Evolutionary conservation across 2,329 filamentous ascomycete genomes (phyloP), one percentile per base, ranked within the genome.

Genomic region (Epichloe brachyelytri): DNA sequence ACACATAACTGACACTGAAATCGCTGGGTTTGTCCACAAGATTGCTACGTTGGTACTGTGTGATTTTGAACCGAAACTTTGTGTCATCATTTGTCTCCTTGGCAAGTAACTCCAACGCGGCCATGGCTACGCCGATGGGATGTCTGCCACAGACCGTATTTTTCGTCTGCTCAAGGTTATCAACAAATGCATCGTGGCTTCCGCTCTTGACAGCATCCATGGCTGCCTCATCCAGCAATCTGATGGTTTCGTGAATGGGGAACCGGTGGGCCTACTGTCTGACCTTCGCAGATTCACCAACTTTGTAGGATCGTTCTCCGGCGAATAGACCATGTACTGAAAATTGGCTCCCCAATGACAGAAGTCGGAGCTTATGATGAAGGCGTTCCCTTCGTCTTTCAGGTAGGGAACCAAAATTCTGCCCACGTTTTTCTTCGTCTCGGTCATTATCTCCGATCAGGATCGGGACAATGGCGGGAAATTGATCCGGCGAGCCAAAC

Each of bases 101-200:
- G 1, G 69, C 65, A 34, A 87, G 63, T 46, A 74, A 69, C 68
- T 96, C 90, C 54, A 97, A 67, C 0, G 85, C 89, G 0, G 90
- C 88, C 88, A 98, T 89, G 38, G 86, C 78, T 4, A 97, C 84
- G 0, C 93, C 90, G 59, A 98, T 97, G 0, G 93, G 93, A 70
- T 98, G 93, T 46, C 91, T 76, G 3, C 93, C 93, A 62, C 93
- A 98, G 0, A 98, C 88, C 0, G 93, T 96, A 60, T 98, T 98
- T 14, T 80, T 79, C 0, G 91, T 97, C 37, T 78, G 69, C 49
- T 74, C 68, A 19, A 98, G 67, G 40, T 80, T 83, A 3, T 78
- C 71, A 15, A 87, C 71, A 65, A 96, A 97, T 0, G 67, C 70
- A 20, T 77, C 71, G 60, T 95, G 85, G 7, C 69, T 74, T 1